phyloP scores from a whole-genome alignment of 148 eudicot species.

The Amaranthus palmeri region DNA sequence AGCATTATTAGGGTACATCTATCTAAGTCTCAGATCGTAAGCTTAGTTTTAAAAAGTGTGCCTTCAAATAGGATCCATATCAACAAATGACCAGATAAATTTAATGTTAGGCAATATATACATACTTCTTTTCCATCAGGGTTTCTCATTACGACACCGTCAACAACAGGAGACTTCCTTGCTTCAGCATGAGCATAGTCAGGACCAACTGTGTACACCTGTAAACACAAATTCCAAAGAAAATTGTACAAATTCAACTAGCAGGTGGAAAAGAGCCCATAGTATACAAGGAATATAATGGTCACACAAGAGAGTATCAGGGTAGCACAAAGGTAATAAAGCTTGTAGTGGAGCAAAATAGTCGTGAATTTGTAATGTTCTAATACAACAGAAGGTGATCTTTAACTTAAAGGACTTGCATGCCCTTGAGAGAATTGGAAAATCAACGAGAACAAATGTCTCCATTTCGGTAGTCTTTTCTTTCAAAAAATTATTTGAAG shows the following conservation, averaged over 20 bases:
- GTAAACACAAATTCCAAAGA: slow-evolving; percentile 14
- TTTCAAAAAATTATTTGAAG: too few species aligned
- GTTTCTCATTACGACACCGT: slow-evolving; percentile 99
- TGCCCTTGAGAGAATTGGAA: too few species aligned
- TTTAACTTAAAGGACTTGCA: too few species aligned
- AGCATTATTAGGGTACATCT: too few species aligned
- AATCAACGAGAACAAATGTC: too few species aligned
- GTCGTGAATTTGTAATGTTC: neutral
- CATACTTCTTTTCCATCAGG: slow-evolving; percentile 98
- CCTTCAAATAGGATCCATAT: neutral
- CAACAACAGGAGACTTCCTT: slow-evolving; percentile 98
- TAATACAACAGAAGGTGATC: neutral
- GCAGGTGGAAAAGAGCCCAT: neutral
- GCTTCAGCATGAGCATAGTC: slow-evolving; percentile 99
- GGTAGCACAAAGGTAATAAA: neutral
- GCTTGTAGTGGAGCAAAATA: too few species aligned
- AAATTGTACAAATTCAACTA: neutral
- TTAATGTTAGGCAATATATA: slow-evolving; percentile 12
- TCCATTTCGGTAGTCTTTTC: too few species aligned
- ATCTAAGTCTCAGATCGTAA: too few species aligned
- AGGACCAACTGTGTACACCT: slow-evolving; percentile 98
- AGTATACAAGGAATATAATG: neutral
- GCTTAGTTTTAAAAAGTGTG: too few species aligned
- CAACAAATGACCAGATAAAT: neutral
- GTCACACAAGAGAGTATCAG: neutral